A percentile compares a stretch with the other conserved stretches of the same genome.
Conservation (phyloP, 1,284 basidiomycete species). For the Athelia psychrophila region DNA sequence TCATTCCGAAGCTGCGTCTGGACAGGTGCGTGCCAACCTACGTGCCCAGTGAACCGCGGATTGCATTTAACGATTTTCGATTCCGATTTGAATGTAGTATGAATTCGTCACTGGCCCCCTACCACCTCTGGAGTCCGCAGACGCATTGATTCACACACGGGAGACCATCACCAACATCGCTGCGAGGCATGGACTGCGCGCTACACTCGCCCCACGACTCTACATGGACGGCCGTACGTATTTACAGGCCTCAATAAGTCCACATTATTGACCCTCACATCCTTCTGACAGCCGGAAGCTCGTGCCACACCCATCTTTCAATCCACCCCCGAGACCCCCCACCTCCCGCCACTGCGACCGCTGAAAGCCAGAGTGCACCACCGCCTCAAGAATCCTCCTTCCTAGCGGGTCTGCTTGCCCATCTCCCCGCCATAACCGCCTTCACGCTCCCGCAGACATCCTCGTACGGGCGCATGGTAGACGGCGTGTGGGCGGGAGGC, state of each 20-base stretch:
- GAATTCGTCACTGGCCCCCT: slow-evolving; percentile 68
- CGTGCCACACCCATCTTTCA: slow-evolving; percentile 62
- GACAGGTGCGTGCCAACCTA: slow-evolving; percentile 54
- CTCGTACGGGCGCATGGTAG: slow-evolving; percentile 61
- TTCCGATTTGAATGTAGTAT: too few relatives aligned
- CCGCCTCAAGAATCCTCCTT: slow-evolving; percentile 32
- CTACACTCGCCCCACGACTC: slow-evolving; percentile 63
- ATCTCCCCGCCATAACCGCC: slow-evolving; percentile 53
- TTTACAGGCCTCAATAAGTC: neutral
- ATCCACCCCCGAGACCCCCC: slow-evolving; percentile 34
- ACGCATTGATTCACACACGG: slow-evolving; percentile 62
- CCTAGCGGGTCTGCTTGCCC: slow-evolving; percentile 49
- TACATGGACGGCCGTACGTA: slow-evolving; percentile 40
- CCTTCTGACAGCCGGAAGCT: slow-evolving; percentile 46
- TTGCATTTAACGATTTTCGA: too few relatives aligned
- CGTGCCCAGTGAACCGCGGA: too few relatives aligned
- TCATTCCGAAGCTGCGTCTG: slow-evolving; percentile 64
- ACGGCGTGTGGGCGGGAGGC: slow-evolving; percentile 70
- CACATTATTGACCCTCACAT: neutral
- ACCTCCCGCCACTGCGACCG: neutral
- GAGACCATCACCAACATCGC: slow-evolving; percentile 68
- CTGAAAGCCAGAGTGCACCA: slow-evolving; percentile 9
- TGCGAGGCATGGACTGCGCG: slow-evolving; percentile 56
- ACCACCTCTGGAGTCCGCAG: slow-evolving; percentile 60
- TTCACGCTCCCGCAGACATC: slow-evolving; percentile 56